Conservation (phyloP, 2,329 filamentous ascomycete species). For the Apiospora aurea region DNA sequence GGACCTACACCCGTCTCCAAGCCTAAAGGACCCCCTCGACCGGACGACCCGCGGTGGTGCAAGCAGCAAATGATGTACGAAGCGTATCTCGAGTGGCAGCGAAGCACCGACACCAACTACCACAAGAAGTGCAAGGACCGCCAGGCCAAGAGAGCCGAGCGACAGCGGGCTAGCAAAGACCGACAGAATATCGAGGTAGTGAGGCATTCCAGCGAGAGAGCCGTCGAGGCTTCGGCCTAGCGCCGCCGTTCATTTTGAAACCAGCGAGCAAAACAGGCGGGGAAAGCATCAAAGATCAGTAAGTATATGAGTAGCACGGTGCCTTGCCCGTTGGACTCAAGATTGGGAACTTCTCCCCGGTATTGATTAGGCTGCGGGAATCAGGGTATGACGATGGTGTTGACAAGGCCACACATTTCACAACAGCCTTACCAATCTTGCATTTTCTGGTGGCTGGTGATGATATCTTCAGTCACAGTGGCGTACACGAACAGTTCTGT, state of each 20-base stretch:
- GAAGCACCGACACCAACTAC: constrained; percentile 35
- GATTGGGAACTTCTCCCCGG: neutral
- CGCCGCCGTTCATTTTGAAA: constrained; percentile 5
- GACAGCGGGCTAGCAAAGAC: constrained; percentile 16
- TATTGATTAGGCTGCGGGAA: neutral
- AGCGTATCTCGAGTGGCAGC: constrained; percentile 40
- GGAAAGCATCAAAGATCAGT: neutral
- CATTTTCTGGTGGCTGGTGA: neutral
- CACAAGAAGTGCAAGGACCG: constrained; percentile 39
- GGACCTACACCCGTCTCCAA: constrained; percentile 44
- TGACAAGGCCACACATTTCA: constrained; percentile 1
- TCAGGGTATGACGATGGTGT: neutral
- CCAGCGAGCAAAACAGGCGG: neutral
- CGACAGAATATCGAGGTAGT: neutral
- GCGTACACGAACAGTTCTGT: constrained; percentile 5
- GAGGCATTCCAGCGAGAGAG: neutral
- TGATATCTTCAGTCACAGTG: constrained; percentile 15
- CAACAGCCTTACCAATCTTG: neutral
- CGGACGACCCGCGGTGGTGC: constrained; percentile 33
- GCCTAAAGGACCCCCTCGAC: constrained; percentile 35
- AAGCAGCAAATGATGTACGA: constrained; percentile 40
- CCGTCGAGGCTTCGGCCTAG: neutral
- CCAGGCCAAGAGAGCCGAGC: constrained; percentile 38
- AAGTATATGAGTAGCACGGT: neutral
- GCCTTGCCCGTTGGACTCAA: neutral